phyloP scores from a whole-genome alignment of 371 early-diverging fungal genomes.

The Mortierella sp. region DNA sequence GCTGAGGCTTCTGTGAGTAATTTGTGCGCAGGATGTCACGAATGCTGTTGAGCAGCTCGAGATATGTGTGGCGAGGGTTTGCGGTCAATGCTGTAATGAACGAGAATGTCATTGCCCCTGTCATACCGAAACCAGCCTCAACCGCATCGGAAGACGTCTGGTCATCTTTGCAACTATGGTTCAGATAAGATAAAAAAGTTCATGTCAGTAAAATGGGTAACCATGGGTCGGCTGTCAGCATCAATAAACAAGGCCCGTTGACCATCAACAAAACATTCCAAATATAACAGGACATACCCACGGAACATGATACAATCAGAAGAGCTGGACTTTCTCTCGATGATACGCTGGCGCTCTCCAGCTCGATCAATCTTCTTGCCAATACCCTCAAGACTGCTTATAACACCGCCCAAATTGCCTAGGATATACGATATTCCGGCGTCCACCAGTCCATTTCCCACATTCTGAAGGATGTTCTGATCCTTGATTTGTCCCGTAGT shows the following conservation, averaged over 20 bases:
- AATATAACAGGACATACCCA: conserved; percentile 60
- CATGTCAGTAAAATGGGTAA: too few species aligned
- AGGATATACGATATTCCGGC: conserved; percentile 68
- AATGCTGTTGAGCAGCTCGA: conserved; percentile 80
- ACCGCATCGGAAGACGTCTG: conserved; percentile 92
- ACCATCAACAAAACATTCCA: not conserved
- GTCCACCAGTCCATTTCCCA: conserved; percentile 62
- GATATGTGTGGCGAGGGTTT: conserved; percentile 77
- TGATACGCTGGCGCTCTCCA: conserved; percentile 54
- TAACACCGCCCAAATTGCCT: conserved; percentile 68
- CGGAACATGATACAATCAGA: conserved; percentile 91
- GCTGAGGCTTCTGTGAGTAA: conserved; percentile 88
- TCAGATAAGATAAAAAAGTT: not conserved
- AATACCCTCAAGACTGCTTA: conserved; percentile 61
- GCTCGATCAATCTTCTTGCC: conserved; percentile 62
- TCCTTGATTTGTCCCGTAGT: conserved; percentile 77
- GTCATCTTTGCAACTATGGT: conserved; percentile 81
- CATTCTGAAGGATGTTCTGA: conserved; percentile 64
- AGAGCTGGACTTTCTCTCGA: conserved; percentile 70
- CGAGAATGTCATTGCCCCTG: conserved; percentile 93
- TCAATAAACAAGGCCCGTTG: not conserved
- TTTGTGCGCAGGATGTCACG: conserved; percentile 76
- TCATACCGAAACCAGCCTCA: conserved; percentile 72
- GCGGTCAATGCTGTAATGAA: conserved; percentile 77
- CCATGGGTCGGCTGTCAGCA: not conserved